These are phyloP conservation scores for Lipomyces japonicus DNA, from an alignment of 805 yeast species.

Conservation along the genomic window DNA sequence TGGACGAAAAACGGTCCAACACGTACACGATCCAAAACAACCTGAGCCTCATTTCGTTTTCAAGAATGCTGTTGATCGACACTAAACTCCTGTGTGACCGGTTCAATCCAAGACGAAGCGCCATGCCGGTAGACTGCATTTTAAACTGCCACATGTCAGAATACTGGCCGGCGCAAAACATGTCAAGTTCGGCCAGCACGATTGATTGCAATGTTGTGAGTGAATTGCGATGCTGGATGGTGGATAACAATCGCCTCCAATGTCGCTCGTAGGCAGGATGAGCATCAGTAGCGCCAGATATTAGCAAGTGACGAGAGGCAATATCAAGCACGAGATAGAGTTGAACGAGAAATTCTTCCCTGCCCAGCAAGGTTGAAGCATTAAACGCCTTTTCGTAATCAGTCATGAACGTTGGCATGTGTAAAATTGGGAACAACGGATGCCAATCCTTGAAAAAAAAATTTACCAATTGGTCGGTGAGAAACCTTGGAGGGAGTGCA, in stretches of 20 bases:
- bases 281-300: slow-evolving; percentile 8
- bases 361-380: slow-evolving; percentile 21
- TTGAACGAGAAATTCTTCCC: slow-evolving; percentile 31
- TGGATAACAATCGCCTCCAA: slow-evolving; percentile 31
- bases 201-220: slow-evolving; percentile 52
- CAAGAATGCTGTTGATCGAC: slow-evolving; percentile 45
- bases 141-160: slow-evolving; percentile 70
- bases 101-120: slow-evolving; percentile 79
- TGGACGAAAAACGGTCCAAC: slow-evolving; percentile 69
- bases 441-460: slow-evolving; percentile 78
- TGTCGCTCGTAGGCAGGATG: slow-evolving; percentile 26
- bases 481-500: slow-evolving; percentile 49
- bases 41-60: slow-evolving; percentile 78
- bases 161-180: slow-evolving; percentile 68
- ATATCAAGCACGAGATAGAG: slow-evolving; percentile 34
- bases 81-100: slow-evolving; percentile 54
- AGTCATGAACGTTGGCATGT: slow-evolving; percentile 61
- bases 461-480: slow-evolving; percentile 64
- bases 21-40: slow-evolving; percentile 81
- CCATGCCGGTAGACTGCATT: slow-evolving; percentile 73
- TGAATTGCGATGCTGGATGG: slow-evolving; percentile 28
- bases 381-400: slow-evolving; percentile 45
- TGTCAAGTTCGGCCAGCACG: slow-evolving; percentile 64
- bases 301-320: slow-evolving; percentile 30
- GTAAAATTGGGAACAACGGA: slow-evolving; percentile 61